Evolutionary conservation across 1,284 basidiomycete species (phyloP), one percentile per base, ranked within the genome.

Genomic region (Puccinia novopanici): DNA sequence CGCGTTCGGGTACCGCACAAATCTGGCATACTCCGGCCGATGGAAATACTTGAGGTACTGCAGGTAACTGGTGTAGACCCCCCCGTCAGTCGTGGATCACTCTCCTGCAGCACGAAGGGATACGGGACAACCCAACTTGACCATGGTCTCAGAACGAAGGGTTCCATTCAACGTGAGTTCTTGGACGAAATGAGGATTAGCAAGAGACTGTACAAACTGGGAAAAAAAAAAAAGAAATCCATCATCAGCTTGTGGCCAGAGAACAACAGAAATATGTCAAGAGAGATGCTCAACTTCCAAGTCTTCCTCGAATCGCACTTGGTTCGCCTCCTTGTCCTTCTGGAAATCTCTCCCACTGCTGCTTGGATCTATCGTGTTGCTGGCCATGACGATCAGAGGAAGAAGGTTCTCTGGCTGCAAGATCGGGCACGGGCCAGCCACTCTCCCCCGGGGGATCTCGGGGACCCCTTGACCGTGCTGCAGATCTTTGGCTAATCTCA

Each of bases 141-240:
- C 22, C 77, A 80, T 80, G 3, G 77, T 34, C 48, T 80, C 68
- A 10, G 77, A 80, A 30, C 65, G 42, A 50, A 80, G 77, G 3
- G 45, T 73, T 22, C 70, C 77, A 40, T 80, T 80, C 27, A 80
- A 73, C 17, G 77, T 80, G 19, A 80, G 45, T 30, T 80, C 77
- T 45, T 80, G 77, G 3, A 80, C 77, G 37, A 80, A 80, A 73
- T 73, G 77, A 19, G 77, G 77, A 50, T 80, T 80, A 8, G 77
- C 77, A 4, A 80, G 57, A 0, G 77, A 80, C 55, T 80, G 77
- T 0, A 80, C 77, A 40, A 80, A 80, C 77, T 80, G 34, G 12
- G 15, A 34, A n/a, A n/a, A n/a, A n/a, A n/a, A n/a, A n/a, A n/a
- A n/a, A n/a, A n/a, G n/a, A n/a, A n/a, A n/a, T n/a, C n/a, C 19